Base-by-base conservation (phyloP, 2,329 filamentous ascomycete genomes). In the Shiraia sp. region DNA sequence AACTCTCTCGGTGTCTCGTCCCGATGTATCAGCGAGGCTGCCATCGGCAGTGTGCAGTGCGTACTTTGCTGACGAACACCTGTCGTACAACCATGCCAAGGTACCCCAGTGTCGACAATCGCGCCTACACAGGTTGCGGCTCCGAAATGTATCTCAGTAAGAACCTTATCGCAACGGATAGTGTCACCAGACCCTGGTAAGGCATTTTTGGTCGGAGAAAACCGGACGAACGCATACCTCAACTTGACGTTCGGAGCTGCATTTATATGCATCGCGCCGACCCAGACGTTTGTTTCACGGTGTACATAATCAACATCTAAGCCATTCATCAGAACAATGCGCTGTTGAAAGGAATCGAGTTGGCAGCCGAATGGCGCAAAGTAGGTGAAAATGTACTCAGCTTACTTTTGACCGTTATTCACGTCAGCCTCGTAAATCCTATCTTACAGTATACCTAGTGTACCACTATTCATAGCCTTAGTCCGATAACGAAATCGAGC, bases 131-230 rank as follows among this genome's bases (percentile, higher is more conserved):
- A 19, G 28, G 13, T 36, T 51, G 55, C 54, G 55, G 51, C 48
- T 59, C 53, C 44, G 44, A 47, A 40, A 22, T 5, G 4, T 46
- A 53, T 48, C 49, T 59, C 43, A 55, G 56, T 62, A 45, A 63
- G 57, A 61, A 57, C 47, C 51, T 39, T 51, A 62, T 55, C 47
- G 46, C 40, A 41, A 42, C 33, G 24, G 28, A n/a, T 45, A 26
- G 40, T 45, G 43, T 54, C 53, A 56, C 48, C 45, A 48, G 53
- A 36, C 49, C 45, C 42, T 36, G 34, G 26, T 22, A 38, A 41
- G 26, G 27, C 32, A 36, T 32, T 17, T 44, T 31, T 31, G 40
- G 14, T 9, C 12, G 15, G 10, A 22, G 12, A 15, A 40, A 6
- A 28, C 14, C 16, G 27, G 26, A 38, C 10, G 29, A 39, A 14